Base-by-base conservation (phyloP, 306 rosid species). In the Aeschynomene evenia region DNA sequence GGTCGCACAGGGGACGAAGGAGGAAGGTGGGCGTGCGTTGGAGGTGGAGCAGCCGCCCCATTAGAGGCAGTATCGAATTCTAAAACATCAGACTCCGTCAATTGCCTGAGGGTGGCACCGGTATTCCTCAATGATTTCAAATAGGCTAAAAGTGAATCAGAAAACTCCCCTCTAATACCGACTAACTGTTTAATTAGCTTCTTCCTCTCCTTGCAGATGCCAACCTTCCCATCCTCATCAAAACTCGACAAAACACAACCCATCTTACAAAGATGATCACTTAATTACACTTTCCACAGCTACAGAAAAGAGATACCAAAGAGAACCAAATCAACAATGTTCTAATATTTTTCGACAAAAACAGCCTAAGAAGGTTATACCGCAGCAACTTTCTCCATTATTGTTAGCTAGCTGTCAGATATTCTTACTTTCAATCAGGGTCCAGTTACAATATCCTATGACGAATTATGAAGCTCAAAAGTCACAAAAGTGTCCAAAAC, bases 91-190 rank as follows among this genome's bases (percentile, higher is more conserved):
- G 97, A 87, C 33, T 94, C 99, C 0, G 96, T 89, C 75, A 94
- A 87, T 60, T 94, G 99, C 70, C 95, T 70, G 45, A 94, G 97
- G 18, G 99, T 85, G 1, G 77, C 83, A 31, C 99, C 99, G 7
- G 89, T 87, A 66, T 89, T 87, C 78, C 77, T 94, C 79, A 94
- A 66, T 16, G 92, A 84, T 79, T 23, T 87, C 69, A 94, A 80
- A 77, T 94, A 94, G 56, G 76, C 92, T 59, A 89, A 61, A 5
- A 81, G 81, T 20, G 99, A 77, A 78, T 87, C 97, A 28, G 89
- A 91, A 83, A 91, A 91, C 49, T 84, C 86, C 66, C 86, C 84
- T 83, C 97, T 88, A 42, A 77, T 62, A 58, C 72, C 63, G 40
- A 89, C 80, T 62, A 94, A 79, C 70, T 84, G 91, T 68, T 94